A percentile compares a stretch with the other conserved stretches of the same genome.
Conservation (phyloP, 2,329 filamentous ascomycete genomes). For the Penicillium sp. region DNA sequence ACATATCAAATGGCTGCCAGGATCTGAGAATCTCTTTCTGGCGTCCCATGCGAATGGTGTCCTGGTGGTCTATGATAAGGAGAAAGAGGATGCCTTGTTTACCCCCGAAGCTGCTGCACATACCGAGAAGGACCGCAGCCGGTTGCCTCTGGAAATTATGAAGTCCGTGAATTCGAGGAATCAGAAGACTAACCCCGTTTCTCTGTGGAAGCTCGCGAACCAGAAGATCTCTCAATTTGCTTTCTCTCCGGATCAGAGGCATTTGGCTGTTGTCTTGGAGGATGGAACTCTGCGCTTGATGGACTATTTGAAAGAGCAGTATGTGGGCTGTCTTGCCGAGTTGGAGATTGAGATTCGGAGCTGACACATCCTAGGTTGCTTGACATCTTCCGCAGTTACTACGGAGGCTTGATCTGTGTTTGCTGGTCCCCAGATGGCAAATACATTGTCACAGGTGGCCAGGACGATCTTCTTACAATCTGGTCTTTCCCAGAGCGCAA, state of each 20-base stretch:
- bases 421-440: constrained; percentile 97
- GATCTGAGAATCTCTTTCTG: constrained; percentile 87
- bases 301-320: constrained; percentile 88
- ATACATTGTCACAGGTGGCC: constrained; percentile 89
- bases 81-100: constrained; percentile 83
- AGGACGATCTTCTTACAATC: constrained; percentile 93
- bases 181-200: constrained; percentile 87
- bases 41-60: constrained; percentile 89
- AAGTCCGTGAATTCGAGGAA: constrained; percentile 93
- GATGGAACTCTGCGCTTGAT: constrained; percentile 86
- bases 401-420: constrained; percentile 85
- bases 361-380: constrained; percentile 58
- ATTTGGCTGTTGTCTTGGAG: constrained; percentile 85
- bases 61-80: constrained; percentile 92
- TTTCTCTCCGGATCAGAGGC: constrained; percentile 82
- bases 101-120: constrained; percentile 54
- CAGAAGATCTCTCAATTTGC: constrained; percentile 85
- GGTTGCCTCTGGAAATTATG: constrained; percentile 59
- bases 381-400: constrained; percentile 84
- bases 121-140: constrained; percentile 24
- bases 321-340: constrained; percentile 31
- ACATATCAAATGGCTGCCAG: constrained; percentile 87
- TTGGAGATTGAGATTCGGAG: neutral
- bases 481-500: constrained; percentile 82
- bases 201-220: constrained; percentile 87